A percentile compares a stretch with the other conserved stretches of the same genome.
These are phyloP conservation scores for Blastomyces parvus DNA, from an alignment of 2,329 filamentous ascomycete genomes.

Conservation along the genomic window DNA sequence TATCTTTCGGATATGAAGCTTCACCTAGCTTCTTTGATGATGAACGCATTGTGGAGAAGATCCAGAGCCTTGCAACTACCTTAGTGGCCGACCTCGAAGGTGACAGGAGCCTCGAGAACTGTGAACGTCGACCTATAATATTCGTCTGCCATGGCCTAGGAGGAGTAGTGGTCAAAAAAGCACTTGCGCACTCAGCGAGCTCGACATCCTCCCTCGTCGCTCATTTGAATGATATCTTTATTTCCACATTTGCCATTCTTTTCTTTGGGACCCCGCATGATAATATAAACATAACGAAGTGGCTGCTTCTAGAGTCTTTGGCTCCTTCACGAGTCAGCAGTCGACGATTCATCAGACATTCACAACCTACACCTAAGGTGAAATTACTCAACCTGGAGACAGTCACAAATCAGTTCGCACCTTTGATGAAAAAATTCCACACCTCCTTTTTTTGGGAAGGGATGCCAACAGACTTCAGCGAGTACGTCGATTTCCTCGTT, in stretches of 20 bases:
- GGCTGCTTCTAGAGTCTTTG: constrained; percentile 10
- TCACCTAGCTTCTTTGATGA: no score
- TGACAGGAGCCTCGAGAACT: no score
- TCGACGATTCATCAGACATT: background rate
- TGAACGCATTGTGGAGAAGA: no score
- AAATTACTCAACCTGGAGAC: constrained; percentile 22
- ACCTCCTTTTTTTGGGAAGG: constrained; percentile 33
- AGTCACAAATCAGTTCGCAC: constrained; percentile 28
- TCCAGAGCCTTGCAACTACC: no score
- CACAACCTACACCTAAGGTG: background rate
- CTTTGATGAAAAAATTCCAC: constrained; percentile 28
- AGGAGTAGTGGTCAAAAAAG: no score
- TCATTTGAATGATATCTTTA: constrained; percentile 24
- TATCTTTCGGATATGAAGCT: no score
- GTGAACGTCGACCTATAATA: no score
- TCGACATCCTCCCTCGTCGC: no score
- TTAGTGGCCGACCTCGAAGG: no score
- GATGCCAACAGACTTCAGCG: constrained; percentile 18
- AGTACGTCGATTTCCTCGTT: background rate
- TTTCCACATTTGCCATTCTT: constrained; percentile 27
- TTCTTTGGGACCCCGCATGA: constrained; percentile 33
- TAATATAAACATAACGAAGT: constrained; percentile 23
- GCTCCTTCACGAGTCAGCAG: background rate
- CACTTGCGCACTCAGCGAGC: no score
- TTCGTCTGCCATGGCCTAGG: no score